These are phyloP conservation scores for Paraphaeosphaeria minitans DNA, from an alignment of 2,329 filamentous ascomycete genomes.

Conservation along the genomic window DNA sequence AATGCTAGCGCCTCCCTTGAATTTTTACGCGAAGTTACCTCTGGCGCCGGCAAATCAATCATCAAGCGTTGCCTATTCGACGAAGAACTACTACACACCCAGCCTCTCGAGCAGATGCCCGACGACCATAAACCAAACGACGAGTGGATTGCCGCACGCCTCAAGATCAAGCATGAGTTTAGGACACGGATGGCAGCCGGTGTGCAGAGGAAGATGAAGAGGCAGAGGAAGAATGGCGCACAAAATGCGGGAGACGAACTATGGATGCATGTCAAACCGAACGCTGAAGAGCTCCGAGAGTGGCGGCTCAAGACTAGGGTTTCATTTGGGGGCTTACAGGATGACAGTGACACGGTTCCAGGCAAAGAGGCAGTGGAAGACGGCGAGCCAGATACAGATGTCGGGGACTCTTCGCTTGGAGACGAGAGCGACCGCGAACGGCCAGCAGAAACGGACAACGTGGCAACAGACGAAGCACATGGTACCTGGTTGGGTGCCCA, in stretches of 20 bases:
- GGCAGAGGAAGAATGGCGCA: slow-evolving; percentile 42
- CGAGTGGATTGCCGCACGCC: slow-evolving; percentile 62
- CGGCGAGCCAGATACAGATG: not conserved
- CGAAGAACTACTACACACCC: slow-evolving; percentile 57
- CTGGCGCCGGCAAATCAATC: slow-evolving; percentile 46
- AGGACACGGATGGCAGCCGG: slow-evolving; percentile 55
- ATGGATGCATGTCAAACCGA: slow-evolving; percentile 57
- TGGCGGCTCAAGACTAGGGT: slow-evolving; percentile 32
- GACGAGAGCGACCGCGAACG: not conserved
- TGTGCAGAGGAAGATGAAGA: slow-evolving; percentile 48
- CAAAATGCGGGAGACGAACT: slow-evolving; percentile 55
- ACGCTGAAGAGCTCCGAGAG: slow-evolving; percentile 29
- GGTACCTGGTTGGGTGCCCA: slow-evolving; percentile 5
- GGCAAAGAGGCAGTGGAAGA: slow-evolving; percentile 3
- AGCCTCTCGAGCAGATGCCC: slow-evolving; percentile 55
- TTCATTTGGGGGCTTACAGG: slow-evolving; percentile 12
- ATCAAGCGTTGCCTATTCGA: slow-evolving; percentile 59
- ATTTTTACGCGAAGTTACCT: slow-evolving; percentile 61
- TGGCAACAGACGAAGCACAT: not conserved
- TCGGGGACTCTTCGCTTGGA: not conserved
- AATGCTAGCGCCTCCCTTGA: slow-evolving; percentile 60
- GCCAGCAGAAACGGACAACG: not conserved
- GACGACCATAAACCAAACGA: slow-evolving; percentile 61
- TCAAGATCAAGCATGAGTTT: slow-evolving; percentile 65
- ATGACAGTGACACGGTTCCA: slow-evolving; percentile 4